Evolutionary conservation across 441 rosid genomes (phyloP).

Genomic region (Euphorbia celastroides): DNA sequence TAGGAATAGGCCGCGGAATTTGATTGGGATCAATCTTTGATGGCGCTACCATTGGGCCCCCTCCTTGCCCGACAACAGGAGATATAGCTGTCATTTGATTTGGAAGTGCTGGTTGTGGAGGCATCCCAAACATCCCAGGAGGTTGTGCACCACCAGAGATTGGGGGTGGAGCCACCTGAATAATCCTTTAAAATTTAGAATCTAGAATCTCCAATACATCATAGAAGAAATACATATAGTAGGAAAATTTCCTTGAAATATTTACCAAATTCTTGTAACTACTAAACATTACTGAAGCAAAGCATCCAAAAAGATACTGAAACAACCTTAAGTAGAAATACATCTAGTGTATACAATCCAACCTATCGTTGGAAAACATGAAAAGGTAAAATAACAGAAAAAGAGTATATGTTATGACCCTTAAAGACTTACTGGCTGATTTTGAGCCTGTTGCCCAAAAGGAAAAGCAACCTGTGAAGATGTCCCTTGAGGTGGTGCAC

Average conservation of each 20-base stretch:
- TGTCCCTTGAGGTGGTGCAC: constrained; percentile 44
- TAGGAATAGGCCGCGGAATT: constrained; percentile 57
- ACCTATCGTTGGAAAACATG: neutral
- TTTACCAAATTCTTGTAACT: neutral
- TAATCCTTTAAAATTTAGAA: constrained; percentile 21
- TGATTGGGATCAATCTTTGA: constrained; percentile 65
- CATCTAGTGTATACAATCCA: neutral
- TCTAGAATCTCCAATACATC: constrained; percentile 10
- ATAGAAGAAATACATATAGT: constrained; percentile 1
- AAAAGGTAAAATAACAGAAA: neutral
- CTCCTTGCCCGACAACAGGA: constrained; percentile 51
- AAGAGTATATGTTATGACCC: neutral
- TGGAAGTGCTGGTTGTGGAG: constrained; percentile 45
- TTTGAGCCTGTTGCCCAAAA: constrained; percentile 54
- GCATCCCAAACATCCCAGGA: constrained; percentile 52
- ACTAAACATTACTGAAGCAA: neutral
- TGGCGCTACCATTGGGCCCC: constrained; percentile 37
- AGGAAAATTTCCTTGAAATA: neutral
- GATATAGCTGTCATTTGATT: constrained; percentile 54
- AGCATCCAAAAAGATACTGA: neutral
- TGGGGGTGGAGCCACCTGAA: constrained; percentile 38
- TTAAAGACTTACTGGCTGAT: constrained; percentile 41
- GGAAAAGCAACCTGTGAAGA: constrained; percentile 40
- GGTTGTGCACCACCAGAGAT: constrained; percentile 42
- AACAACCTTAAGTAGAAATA: neutral